Conservation (phyloP, 2,329 filamentous ascomycete species). For the Fusarium sp. region DNA sequence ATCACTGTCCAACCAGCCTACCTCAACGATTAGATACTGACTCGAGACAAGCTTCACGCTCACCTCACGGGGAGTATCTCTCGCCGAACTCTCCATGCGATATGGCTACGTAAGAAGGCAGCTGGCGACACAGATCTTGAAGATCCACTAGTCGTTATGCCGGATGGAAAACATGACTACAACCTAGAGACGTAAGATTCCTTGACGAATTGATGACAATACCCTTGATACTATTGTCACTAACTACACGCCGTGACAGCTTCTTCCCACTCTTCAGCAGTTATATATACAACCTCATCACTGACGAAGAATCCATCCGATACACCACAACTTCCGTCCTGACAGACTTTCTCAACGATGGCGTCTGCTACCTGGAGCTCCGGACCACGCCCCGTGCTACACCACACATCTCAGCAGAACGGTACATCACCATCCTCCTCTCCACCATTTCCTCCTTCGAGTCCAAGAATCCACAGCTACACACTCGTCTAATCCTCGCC, state of each 20-base stretch:
- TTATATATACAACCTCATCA: conserved; percentile 83
- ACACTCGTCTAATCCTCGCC: conserved; percentile 77
- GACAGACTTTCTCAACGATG: conserved; percentile 74
- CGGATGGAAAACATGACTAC: conserved; percentile 77
- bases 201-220: background rate
- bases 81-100: conserved; percentile 77
- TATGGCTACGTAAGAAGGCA: conserved; percentile 74
- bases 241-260: conserved; percentile 53
- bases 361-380: conserved; percentile 82
- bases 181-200: conserved; percentile 72
- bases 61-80: conserved; percentile 85
- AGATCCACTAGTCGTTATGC: conserved; percentile 78
- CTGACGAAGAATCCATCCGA: conserved; percentile 68
- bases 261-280: conserved; percentile 84
- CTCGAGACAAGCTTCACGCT: conserved; percentile 73
- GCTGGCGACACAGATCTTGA: conserved; percentile 66
- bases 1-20: background rate
- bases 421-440: conserved; percentile 76
- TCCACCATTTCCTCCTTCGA: conserved; percentile 69
- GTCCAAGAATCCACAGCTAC: conserved; percentile 58
- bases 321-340: conserved; percentile 76
- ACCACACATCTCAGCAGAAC: conserved; percentile 67
- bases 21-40: background rate
- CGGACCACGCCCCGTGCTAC: conserved; percentile 81
- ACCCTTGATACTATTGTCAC: background rate